phyloP scores from a whole-genome alignment of 352 stramenopile genomes.

The Globisporangium paroecandrum region DNA sequence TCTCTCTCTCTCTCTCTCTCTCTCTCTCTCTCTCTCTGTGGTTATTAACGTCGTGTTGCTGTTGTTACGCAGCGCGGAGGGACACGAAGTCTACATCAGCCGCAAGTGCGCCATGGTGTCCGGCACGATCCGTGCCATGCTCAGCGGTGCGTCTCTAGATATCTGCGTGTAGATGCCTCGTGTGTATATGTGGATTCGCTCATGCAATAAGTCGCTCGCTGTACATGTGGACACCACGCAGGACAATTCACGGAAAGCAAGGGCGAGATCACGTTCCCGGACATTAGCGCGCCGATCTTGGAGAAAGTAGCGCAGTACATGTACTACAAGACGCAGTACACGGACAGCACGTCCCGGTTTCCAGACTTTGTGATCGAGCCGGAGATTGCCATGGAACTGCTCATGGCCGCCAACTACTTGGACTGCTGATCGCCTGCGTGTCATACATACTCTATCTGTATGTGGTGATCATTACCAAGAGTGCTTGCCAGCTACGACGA shows the following conservation, averaged over 20 bases:
- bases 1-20: too few relatives aligned
- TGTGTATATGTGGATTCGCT: not conserved
- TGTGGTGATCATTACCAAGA: not conserved
- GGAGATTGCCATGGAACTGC: conserved; percentile 95
- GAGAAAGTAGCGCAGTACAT: conserved; percentile 98
- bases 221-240: conserved; percentile 17
- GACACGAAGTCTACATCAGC: conserved; percentile 94
- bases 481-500: not conserved
- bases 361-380: conserved; percentile 98
- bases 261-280: conserved; percentile 96
- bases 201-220: not conserved
- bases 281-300: conserved; percentile 94
- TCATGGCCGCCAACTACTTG: conserved; percentile 98
- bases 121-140: conserved; percentile 96
- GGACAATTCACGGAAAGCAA: conserved; percentile 91
- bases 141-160: conserved; percentile 79
- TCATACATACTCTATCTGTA: not conserved
- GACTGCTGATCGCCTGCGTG: conserved; percentile 69
- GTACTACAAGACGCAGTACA: conserved; percentile 98
- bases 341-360: conserved; percentile 91
- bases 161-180: conserved; percentile 2
- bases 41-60: not conserved
- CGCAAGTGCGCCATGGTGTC: conserved; percentile 92
- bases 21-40: too few relatives aligned
- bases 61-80: conserved; percentile 77